Conservation (phyloP, 2,329 filamentous ascomycete species). For the Fusarium algeriense region DNA sequence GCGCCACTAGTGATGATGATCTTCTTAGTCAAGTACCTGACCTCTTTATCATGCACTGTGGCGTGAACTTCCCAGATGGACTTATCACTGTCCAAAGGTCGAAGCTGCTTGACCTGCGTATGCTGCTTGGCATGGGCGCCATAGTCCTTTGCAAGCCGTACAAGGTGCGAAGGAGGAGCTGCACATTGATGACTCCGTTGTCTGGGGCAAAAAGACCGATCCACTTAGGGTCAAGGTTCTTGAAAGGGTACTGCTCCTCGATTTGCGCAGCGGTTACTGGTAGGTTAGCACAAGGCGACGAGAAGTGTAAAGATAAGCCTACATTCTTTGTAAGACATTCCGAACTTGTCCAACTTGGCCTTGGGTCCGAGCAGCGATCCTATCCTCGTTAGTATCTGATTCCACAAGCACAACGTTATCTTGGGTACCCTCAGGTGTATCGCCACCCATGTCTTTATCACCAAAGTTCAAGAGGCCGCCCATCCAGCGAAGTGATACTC, state of each 20-base stretch:
- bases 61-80: conserved; percentile 24
- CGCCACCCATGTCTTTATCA: conserved; percentile 3
- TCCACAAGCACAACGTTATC: rapidly evolving
- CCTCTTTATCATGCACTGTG: neutral
- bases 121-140: conserved; percentile 26
- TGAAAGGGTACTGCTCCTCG: conserved; percentile 23
- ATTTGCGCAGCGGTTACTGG: conserved; percentile 7
- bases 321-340: conserved; percentile 20
- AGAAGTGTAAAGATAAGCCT: rapidly evolving
- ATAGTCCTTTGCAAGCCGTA: conserved; percentile 26
- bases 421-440: conserved; percentile 16
- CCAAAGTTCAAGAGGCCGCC: conserved; percentile 37
- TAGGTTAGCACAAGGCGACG: neutral
- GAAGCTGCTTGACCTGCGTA: conserved; percentile 13
- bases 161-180: conserved; percentile 12
- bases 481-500: conserved; percentile 31
- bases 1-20: conserved; percentile 18
- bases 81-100: conserved; percentile 1
- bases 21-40: conserved; percentile 17
- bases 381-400: rapidly evolving
- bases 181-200: conserved; percentile 31
- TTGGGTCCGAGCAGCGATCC: conserved; percentile 6
- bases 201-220: conserved; percentile 24
- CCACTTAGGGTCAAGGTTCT: conserved; percentile 5
- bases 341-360: conserved; percentile 5